Evolutionary conservation across 1,284 basidiomycete species (phyloP).

Genomic region (Rhodotorula sp.): DNA sequence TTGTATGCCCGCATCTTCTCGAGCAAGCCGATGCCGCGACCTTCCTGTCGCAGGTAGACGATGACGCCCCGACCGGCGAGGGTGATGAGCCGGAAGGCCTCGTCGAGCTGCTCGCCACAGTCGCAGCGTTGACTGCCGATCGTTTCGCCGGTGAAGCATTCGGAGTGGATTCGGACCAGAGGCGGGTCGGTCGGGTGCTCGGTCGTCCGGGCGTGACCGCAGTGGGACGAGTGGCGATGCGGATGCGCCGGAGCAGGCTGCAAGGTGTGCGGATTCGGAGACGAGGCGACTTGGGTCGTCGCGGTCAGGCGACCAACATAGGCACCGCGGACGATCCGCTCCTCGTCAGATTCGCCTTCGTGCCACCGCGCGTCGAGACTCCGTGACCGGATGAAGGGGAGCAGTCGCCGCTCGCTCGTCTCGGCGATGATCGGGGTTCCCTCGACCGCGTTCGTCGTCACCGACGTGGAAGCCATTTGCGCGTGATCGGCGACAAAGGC

Average conservation of each 20-base stretch:
- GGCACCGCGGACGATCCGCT: slow-evolving; percentile 88
- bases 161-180: slow-evolving; percentile 92
- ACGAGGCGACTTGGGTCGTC: slow-evolving; percentile 60
- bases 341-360: slow-evolving; percentile 84
- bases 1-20: slow-evolving; percentile 99
- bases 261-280: slow-evolving; percentile 45
- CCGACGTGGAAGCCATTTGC: slow-evolving; percentile 56
- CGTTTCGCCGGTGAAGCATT: slow-evolving; percentile 98
- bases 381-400: slow-evolving; percentile 68
- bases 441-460: slow-evolving; percentile 51
- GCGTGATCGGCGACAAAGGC: slow-evolving; percentile 91
- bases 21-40: slow-evolving; percentile 93
- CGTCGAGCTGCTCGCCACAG: slow-evolving; percentile 97
- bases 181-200: slow-evolving; percentile 56
- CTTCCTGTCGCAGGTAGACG: slow-evolving; percentile 96
- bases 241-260: background rate
- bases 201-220: slow-evolving; percentile 3
- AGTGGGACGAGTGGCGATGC: background rate
- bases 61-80: slow-evolving; percentile 83
- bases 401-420: slow-evolving; percentile 45
- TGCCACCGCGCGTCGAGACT: slow-evolving; percentile 85
- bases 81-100: slow-evolving; percentile 88
- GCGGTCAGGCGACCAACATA: slow-evolving; percentile 80
- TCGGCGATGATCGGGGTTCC: slow-evolving; percentile 46
- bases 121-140: slow-evolving; percentile 98